Conservation (phyloP, 208 protist species). For the Crithidia sp. region DNA sequence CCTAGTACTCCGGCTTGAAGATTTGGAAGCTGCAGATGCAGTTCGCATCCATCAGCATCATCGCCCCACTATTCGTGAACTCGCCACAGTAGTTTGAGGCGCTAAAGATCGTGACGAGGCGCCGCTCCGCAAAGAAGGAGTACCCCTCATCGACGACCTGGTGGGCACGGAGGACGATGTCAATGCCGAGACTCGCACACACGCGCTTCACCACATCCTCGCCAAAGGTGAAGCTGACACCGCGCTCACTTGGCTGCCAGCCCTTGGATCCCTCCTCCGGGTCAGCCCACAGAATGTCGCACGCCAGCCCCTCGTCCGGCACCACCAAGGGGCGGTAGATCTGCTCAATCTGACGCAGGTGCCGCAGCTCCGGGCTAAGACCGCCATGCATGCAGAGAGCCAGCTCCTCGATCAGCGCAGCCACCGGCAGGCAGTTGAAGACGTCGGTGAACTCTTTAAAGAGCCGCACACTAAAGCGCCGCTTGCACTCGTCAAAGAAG, state of each 20-base stretch:
- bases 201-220: slow-evolving; percentile 96
- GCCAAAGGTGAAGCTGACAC: slow-evolving; percentile 98
- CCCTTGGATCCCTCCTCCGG: slow-evolving; percentile 88
- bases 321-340: slow-evolving; percentile 40
- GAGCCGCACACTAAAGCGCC: slow-evolving; percentile 75
- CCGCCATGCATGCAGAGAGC: slow-evolving; percentile 98
- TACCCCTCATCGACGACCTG: slow-evolving; percentile 98
- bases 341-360: slow-evolving; percentile 96
- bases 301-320: slow-evolving; percentile 91
- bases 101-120: slow-evolving; percentile 99
- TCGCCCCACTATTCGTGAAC: slow-evolving; percentile 99
- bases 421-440: slow-evolving; percentile 83
- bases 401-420: slow-evolving; percentile 95
- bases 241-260: slow-evolving; percentile 96
- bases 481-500: slow-evolving; percentile 98
- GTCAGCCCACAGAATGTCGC: slow-evolving; percentile 98
- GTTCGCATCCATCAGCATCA: slow-evolving; percentile 97
- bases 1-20: slow-evolving; percentile 77
- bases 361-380: slow-evolving; percentile 97
- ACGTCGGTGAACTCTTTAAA: slow-evolving; percentile 67
- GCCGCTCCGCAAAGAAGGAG: slow-evolving; percentile 98
- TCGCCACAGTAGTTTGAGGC: slow-evolving; percentile 99
- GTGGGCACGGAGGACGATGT: slow-evolving; percentile 98
- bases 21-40: slow-evolving; percentile 98
- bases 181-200: slow-evolving; percentile 96